A percentile compares a stretch with the other conserved stretches of the same genome.
phyloP scores from a whole-genome alignment of 2,329 filamentous ascomycete genomes.

The Diaporthe humulicola region DNA sequence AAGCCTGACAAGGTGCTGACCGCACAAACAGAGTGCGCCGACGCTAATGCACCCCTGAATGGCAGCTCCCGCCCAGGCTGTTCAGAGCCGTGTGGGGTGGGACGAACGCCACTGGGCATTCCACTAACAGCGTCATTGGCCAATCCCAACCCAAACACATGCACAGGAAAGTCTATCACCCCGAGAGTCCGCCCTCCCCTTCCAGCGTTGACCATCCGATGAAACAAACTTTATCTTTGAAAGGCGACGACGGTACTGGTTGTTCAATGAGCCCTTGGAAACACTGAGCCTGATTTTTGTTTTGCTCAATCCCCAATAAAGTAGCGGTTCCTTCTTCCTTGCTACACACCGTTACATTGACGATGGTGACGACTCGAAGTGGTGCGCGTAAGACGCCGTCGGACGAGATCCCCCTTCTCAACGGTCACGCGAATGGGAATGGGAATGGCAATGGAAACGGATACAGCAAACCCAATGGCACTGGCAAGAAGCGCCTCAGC shows the following conservation, averaged over 20 bases:
- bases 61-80: not conserved
- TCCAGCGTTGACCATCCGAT: not conserved
- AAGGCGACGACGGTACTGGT: not conserved
- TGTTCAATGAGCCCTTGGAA: not conserved
- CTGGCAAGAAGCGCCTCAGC: slow-evolving; percentile 57
- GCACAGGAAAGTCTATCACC: not conserved
- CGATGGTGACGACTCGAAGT: slow-evolving; percentile 44
- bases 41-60: slow-evolving; percentile 10
- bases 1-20: too few relatives aligned
- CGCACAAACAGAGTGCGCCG: too few relatives aligned
- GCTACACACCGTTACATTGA: not conserved
- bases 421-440: not conserved
- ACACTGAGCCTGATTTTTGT: not conserved
- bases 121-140: slow-evolving; percentile 15
- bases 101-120: too few relatives aligned
- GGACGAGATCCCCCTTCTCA: not conserved
- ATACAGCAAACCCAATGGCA: slow-evolving; percentile 42
- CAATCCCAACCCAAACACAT: not conserved
- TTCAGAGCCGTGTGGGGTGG: not conserved
- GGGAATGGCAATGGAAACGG: slow-evolving; percentile 41
- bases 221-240: not conserved
- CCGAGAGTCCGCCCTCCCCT: not conserved
- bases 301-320: not conserved
- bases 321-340: not conserved
- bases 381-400: slow-evolving; percentile 30